Conservation (phyloP, 2,329 filamentous ascomycete species). For the Hymenoscyphus infarciens region DNA sequence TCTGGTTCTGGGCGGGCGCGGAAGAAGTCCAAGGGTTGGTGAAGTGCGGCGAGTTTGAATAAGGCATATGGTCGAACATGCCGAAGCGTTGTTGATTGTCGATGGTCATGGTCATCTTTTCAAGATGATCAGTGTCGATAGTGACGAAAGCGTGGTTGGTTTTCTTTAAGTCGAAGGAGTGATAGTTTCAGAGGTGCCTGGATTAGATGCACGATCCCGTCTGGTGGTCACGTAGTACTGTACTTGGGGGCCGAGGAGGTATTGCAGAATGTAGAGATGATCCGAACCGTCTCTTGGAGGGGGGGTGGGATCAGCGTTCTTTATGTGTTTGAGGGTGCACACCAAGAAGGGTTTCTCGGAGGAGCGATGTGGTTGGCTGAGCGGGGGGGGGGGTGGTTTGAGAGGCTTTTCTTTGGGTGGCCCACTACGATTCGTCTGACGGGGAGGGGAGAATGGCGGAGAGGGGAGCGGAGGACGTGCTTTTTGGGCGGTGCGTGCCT, state of each 20-base stretch:
- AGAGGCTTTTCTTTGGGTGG: background rate
- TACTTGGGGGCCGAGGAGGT: slow-evolving; percentile 20
- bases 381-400: background rate
- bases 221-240: slow-evolving; percentile 22
- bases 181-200: slow-evolving; percentile 25
- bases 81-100: slow-evolving; percentile 83
- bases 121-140: slow-evolving; percentile 19
- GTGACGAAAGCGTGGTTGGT: slow-evolving; percentile 12
- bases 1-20: slow-evolving; percentile 45
- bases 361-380: slow-evolving; percentile 3
- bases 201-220: slow-evolving; percentile 36
- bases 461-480: slow-evolving; percentile 8
- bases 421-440: background rate
- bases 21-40: slow-evolving; percentile 81
- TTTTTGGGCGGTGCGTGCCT: slow-evolving; percentile 8
- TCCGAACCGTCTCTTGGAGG: slow-evolving; percentile 22
- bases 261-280: slow-evolving; percentile 27
- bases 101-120: slow-evolving; percentile 87
- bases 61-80: slow-evolving; percentile 74
- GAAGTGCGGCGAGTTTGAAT: slow-evolving; percentile 67
- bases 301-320: slow-evolving; percentile 36
- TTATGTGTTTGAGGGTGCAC: slow-evolving; percentile 29
- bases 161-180: slow-evolving; percentile 11
- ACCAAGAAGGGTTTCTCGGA: background rate
- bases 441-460: slow-evolving; percentile 3